Evolutionary conservation across 2,329 filamentous ascomycete genomes (phyloP).

Genomic region (Trichoderma breve): DNA sequence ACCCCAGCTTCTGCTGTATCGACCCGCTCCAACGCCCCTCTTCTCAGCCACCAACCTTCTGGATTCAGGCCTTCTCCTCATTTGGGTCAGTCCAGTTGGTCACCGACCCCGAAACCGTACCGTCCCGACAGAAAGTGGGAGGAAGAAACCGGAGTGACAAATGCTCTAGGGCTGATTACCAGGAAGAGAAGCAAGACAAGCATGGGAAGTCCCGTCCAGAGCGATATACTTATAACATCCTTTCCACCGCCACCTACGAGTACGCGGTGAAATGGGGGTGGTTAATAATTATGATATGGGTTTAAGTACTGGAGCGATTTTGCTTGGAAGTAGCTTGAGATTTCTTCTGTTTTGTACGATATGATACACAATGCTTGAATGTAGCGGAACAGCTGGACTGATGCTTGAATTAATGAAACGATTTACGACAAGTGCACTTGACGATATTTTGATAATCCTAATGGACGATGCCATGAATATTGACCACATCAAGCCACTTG

Average conservation of each 20-base stretch:
- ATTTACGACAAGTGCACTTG: not conserved
- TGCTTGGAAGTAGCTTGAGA: not conserved
- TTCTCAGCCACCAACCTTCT: conserved; percentile 30
- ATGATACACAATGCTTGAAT: not conserved
- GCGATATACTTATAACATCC: conserved; percentile 29
- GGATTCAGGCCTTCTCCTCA: conserved; percentile 27
- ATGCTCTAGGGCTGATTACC: not conserved
- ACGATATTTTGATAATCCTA: not conserved
- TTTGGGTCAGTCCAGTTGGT: conserved; percentile 13
- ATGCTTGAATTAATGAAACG: not conserved
- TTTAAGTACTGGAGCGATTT: not conserved
- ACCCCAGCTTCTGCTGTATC: conserved; percentile 37
- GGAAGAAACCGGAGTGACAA: not conserved
- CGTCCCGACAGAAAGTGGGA: conserved; percentile 5
- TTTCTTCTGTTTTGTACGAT: not conserved
- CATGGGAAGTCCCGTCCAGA: conserved; percentile 13
- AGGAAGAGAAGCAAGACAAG: conserved; percentile 10
- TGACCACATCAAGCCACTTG: not conserved
- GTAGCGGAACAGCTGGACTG: not conserved
- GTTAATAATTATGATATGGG: not conserved
- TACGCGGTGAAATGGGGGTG: conserved; percentile 20
- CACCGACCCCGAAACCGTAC: not conserved
- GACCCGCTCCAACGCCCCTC: conserved; percentile 34
- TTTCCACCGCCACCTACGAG: conserved; percentile 41
- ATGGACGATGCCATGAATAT: not conserved